These are phyloP conservation scores for Fusarium agapanthi DNA, from an alignment of 2,329 filamentous ascomycete species.

Conservation along the genomic window DNA sequence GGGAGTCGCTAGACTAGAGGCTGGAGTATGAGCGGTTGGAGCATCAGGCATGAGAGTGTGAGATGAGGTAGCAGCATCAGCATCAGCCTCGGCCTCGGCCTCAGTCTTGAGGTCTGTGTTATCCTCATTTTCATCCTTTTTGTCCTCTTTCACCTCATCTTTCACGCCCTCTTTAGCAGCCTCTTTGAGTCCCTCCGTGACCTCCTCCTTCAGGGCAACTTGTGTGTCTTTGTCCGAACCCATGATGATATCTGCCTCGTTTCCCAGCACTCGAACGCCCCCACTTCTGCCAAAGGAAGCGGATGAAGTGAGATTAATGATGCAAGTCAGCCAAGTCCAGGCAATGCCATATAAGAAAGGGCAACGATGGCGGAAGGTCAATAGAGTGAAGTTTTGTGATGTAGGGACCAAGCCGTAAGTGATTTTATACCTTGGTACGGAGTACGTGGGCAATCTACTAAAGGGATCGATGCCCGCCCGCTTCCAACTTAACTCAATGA, in stretches of 20 bases:
- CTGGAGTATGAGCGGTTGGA: constrained; percentile 10
- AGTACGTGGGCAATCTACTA: background rate
- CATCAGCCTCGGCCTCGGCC: background rate
- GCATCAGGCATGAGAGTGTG: constrained; percentile 7
- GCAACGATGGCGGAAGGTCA: background rate
- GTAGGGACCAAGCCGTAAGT: constrained; percentile 11
- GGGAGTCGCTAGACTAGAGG: constrained; percentile 4
- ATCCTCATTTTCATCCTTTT: constrained; percentile 18
- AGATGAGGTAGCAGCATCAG: constrained; percentile 13
- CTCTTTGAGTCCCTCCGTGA: constrained; percentile 27
- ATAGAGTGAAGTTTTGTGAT: constrained; percentile 1
- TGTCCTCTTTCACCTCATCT: constrained; percentile 29
- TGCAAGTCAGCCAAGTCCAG: background rate
- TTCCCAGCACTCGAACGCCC: constrained; percentile 17
- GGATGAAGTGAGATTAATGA: background rate
- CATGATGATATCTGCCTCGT: constrained; percentile 25
- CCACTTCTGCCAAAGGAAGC: constrained; percentile 20
- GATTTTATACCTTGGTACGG: constrained; percentile 9
- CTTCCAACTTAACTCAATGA: constrained; percentile 10
- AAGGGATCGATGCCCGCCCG: constrained; percentile 6
- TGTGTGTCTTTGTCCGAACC: constrained; percentile 37
- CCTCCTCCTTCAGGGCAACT: constrained; percentile 35
- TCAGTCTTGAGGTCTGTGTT: background rate
- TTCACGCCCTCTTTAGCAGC: constrained; percentile 21
- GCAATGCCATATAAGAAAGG: background rate